Evolutionary conservation across 768 basidiomycete genomes (phyloP), one percentile per base, ranked within the genome.

Genomic region (Agrocybe praecox): DNA sequence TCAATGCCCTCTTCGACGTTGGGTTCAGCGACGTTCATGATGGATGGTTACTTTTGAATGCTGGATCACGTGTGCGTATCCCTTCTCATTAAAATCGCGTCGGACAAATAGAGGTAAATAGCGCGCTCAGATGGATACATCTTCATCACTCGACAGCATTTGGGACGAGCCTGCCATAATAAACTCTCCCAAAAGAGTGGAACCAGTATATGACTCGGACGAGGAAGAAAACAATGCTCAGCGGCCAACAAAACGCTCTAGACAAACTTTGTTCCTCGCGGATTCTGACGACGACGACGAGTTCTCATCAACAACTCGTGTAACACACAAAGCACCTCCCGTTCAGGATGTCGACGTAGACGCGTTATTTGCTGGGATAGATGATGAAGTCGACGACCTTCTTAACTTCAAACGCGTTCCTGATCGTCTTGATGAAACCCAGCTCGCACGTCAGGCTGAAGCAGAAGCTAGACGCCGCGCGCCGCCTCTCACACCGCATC

Each of bases 1-100:
- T 84, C 76, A 44, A 98, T 84, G 15, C 96, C 92, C 34, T 88
- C 84, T 56, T 89, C 73, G 24, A 94, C 77, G 56, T 88, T 79
- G 0, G 92, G 46, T 65, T 67, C 59, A 47, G 47, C 53, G 21
- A 55, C 53, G 49, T 42, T 49, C 33, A 50, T 57, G 55, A 42
- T 47, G 49, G 50, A 34, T 15, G 36, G 36, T 40, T n/a, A 40
- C 5, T 40, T 40, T 21, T 22, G 54, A 53, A 57, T 55, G 44
- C 22, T 23, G 44, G 19, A 57, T 68, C 70, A 67, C 67, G 64
- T 67, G 66, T 24, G 36, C 45, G 24, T 22, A 42, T 42, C 26
- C 5, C 12, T 40, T 24, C 52, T 62, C 52, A 60, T 65, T 62
- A 59, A 57, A 48, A 49, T 58, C 70, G 69, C 65, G 72, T 70